Evolutionary conservation across 2,329 filamentous ascomycete species (phyloP), one percentile per base, ranked within the genome.

Genomic region (Colletotrichum sp.): DNA sequence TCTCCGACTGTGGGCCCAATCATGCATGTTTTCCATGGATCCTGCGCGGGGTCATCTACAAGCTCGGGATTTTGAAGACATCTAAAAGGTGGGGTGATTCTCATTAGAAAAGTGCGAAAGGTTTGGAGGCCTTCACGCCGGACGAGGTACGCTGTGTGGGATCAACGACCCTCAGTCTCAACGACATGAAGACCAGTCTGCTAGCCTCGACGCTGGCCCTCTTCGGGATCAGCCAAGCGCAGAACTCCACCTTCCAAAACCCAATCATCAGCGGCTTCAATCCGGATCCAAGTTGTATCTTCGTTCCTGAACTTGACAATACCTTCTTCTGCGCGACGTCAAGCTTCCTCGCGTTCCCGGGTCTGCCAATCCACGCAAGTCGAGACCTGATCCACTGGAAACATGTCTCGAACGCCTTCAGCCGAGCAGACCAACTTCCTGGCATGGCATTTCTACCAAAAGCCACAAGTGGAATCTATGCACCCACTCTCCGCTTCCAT

Each of bases 281-380:
- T 77, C 86, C 88, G 0, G 88, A 90, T 78, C 89, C 88, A 0
- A 86, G 84, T 7, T 88, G 87, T 63, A 83, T 85, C n/a, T 84
- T 85, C 65, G 80, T 88, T 24, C 78, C 80, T 10, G 81, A 86
- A 18, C 77, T 80, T 12, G 79, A 87, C 39, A 83, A 85, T n/a
- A 88, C 85, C 7, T 90, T 89, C 78, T 90, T 88, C 80, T 90
- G 88, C 77, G 87, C 85, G 4, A 88, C 87, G 0, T 90, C 89
- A 0, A 89, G 87, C 2, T 91, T 91, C 78, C 86, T 88, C 69
- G 83, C 85, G 1, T 91, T 90, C 77, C 89, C 89, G 0, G 89
- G 89, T 1, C 81, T 90, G 7, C 89, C 89, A 0, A 85, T 91
- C 24, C 87, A 90, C 78, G 87, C 88, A 3, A 89, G 86, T n/a